Conservation (phyloP, 2,329 filamentous ascomycete species). For the Aspergillus ochraceoroseus region DNA sequence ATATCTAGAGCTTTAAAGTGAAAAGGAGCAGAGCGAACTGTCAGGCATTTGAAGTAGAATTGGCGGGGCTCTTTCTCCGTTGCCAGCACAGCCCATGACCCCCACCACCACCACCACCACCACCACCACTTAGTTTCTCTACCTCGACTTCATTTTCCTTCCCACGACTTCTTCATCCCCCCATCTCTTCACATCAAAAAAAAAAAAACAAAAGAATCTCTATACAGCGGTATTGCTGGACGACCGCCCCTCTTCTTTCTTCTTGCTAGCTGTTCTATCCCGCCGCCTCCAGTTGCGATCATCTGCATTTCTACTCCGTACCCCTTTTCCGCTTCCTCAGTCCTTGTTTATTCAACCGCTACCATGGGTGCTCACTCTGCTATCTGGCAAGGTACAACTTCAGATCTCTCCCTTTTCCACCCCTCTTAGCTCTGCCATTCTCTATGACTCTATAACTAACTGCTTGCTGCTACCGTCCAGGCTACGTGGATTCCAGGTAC, state of each 20-base stretch:
- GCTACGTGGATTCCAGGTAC: slow-evolving; percentile 61
- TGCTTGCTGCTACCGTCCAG: slow-evolving; percentile 30
- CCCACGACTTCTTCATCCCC: slow-evolving; percentile 8
- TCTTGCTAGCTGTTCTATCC: slow-evolving; percentile 10
- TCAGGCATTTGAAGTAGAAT: too few species aligned
- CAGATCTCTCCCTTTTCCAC: neutral
- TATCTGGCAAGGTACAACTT: slow-evolving; percentile 35
- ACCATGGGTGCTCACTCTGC: slow-evolving; percentile 37
- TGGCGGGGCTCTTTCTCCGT: neutral
- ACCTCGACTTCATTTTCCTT: slow-evolving; percentile 16
- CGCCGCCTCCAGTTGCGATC: neutral
- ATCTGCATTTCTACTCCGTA: slow-evolving; percentile 3
- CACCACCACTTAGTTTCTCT: too few species aligned
- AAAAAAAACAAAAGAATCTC: slow-evolving; percentile 14
- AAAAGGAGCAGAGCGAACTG: too few species aligned
- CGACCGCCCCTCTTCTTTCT: slow-evolving; percentile 5
- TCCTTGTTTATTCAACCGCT: slow-evolving; percentile 21
- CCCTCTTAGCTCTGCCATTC: too few species aligned
- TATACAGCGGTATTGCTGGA: slow-evolving; percentile 9
- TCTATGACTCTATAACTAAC: neutral
- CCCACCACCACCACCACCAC: too few species aligned
- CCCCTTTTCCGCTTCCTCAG: slow-evolving; percentile 14
- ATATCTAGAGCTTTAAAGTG: too few species aligned
- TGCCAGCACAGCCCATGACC: slow-evolving; percentile 23
- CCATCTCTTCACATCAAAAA: slow-evolving; percentile 10